phyloP scores from a whole-genome alignment of 305 asterid genomes.

The Fraxinus latifolia region DNA sequence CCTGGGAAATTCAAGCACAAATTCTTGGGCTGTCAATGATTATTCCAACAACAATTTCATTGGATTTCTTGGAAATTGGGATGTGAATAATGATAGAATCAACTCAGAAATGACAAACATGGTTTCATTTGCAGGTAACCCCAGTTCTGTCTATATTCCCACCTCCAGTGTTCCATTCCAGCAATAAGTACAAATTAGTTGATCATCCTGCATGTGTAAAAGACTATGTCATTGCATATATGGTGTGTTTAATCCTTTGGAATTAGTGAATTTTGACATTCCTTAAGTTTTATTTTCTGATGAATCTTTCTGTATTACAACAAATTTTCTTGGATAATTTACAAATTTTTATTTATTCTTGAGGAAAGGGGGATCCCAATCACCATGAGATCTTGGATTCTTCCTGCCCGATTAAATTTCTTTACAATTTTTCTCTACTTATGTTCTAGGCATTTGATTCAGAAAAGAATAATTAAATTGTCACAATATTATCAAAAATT shows the following conservation, averaged over 20 bases:
- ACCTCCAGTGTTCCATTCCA: constrained; percentile 10
- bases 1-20: constrained; percentile 18
- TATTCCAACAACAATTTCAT: constrained; percentile 9
- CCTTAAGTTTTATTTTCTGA: neutral
- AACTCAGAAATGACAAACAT: constrained; percentile 1
- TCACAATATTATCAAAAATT: neutral
- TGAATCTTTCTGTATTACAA: neutral
- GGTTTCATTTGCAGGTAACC: constrained; percentile 20
- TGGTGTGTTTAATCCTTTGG: neutral
- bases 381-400: neutral
- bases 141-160: constrained; percentile 17
- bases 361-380: neutral
- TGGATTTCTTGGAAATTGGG: constrained; percentile 24
- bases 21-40: constrained; percentile 23
- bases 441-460: neutral
- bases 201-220: neutral
- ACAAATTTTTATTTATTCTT: neutral
- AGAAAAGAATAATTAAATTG: neutral
- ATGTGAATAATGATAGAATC: neutral
- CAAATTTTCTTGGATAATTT: neutral
- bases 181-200: neutral
- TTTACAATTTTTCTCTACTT: neutral
- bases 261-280: neutral
- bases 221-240: neutral
- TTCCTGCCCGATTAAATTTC: neutral